Conservation (phyloP, 2,329 filamentous ascomycete species). For the Xylariaceae sp. region DNA sequence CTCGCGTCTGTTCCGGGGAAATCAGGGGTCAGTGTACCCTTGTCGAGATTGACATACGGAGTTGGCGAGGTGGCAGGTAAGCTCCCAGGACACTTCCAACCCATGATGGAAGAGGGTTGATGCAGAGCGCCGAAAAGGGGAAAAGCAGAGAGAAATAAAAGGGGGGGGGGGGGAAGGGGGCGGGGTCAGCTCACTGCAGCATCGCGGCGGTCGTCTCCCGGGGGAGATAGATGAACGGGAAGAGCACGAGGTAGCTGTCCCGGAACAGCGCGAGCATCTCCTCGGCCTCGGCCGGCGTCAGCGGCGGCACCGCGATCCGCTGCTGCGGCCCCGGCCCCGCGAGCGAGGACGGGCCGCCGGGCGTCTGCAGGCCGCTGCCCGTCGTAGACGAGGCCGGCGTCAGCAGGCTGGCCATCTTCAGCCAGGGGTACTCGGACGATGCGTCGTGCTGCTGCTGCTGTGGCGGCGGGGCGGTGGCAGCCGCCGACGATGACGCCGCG, state of each 20-base stretch:
- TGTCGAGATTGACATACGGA: too few relatives aligned
- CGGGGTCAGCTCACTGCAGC: slow-evolving; percentile 5
- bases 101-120: too few relatives aligned
- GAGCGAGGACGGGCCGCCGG: slow-evolving; percentile 4
- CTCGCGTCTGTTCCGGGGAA: slow-evolving; percentile 7
- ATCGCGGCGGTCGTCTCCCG: slow-evolving; percentile 9
- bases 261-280: slow-evolving; percentile 19
- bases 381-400: slow-evolving; percentile 1
- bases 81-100: too few relatives aligned
- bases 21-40: slow-evolving; percentile 4
- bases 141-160: too few relatives aligned
- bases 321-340: slow-evolving; percentile 12
- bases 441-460: not conserved
- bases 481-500: too few relatives aligned
- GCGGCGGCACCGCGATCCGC: slow-evolving; percentile 5
- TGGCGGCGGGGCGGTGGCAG: not conserved
- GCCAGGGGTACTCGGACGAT: not conserved
- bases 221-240: slow-evolving; percentile 23
- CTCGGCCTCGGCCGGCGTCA: slow-evolving; percentile 18
- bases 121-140: not conserved
- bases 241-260: slow-evolving; percentile 15
- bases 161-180: not conserved
- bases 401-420: not conserved
- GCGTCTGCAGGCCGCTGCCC: not conserved
- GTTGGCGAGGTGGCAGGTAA: too few relatives aligned